Evolutionary conservation across 2,329 filamentous ascomycete genomes (phyloP), one percentile per base, ranked within the genome.

Genomic region (Hypoxylon sp.): DNA sequence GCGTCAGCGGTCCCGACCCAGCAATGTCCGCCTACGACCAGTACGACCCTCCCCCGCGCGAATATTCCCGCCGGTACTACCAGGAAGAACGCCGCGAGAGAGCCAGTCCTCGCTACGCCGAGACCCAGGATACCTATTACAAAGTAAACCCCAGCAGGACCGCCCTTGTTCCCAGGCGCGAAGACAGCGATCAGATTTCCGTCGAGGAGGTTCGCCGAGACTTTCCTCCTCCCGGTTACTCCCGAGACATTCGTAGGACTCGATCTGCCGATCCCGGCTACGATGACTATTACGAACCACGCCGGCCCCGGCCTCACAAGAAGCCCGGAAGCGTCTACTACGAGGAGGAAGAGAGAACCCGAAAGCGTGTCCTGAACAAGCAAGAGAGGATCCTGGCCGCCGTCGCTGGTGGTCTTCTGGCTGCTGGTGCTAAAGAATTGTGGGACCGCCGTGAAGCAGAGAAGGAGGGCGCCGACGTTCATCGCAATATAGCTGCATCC

Each of bases 161-260:
- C 62, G 86, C 88, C 43, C 79, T 89, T 6, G 78, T 89, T 11
- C 85, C 85, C 34, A 81, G 85, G 51, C 89, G 90, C 68, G 89
- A 94, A 75, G 90, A 93, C 72, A 93, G 90, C 76, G 89, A 89
- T 47, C 80, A 64, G 26, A 17, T 90, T 24, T 89, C 89, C 2
- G 79, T 96, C 74, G 94, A 97, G 79, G 92, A 96, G 79, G 88
- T 96, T 63, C 87, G 88, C 68, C 89, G 93, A 69, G 91, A 96
- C 70, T 97, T 96, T 72, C 92, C 92, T 30, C 91, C 92, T 6
- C 90, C 89, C 5, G 88, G 84, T 37, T 80, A 82, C 64, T 76
- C 72, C n/a, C 67, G 77, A 57, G 85, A 86, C 64, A 73, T 84
- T 37, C 85, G 87, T 69, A 86, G 89, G 60, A 82, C 89, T 70